A percentile compares a stretch with the other conserved stretches of the same genome.
phyloP scores from a whole-genome alignment of 2,329 filamentous ascomycete species.

The Claviceps purpurea region DNA sequence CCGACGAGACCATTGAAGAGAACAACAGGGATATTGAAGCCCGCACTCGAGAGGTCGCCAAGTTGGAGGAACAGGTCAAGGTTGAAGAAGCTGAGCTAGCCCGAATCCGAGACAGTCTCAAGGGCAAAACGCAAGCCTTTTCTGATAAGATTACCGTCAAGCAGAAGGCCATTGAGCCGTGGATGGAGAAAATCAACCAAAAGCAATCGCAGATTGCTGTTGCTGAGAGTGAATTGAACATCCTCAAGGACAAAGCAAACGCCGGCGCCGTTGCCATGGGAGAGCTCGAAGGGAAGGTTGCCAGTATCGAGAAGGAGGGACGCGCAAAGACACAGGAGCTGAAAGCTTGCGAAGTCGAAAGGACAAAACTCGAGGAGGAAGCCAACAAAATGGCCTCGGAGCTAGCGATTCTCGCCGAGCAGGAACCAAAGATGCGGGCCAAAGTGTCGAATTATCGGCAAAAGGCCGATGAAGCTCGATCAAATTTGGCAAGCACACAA shows the following conservation, averaged over 20 bases:
- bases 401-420: constrained; percentile 55
- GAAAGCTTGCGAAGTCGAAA: constrained; percentile 61
- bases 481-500: constrained; percentile 78
- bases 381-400: constrained; percentile 58
- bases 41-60: constrained; percentile 57
- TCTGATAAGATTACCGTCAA: constrained; percentile 86
- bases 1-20: constrained; percentile 64
- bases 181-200: constrained; percentile 93
- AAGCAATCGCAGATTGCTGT: constrained; percentile 91
- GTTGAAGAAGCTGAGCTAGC: constrained; percentile 70
- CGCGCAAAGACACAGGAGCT: constrained; percentile 60
- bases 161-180: constrained; percentile 89
- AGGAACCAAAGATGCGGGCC: constrained; percentile 69
- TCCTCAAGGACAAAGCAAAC: constrained; percentile 79
- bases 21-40: constrained; percentile 67
- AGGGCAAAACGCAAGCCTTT: constrained; percentile 89
- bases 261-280: constrained; percentile 73
- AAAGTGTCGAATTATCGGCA: constrained; percentile 83
- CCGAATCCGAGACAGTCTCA: constrained; percentile 72
- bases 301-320: constrained; percentile 57
- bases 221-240: constrained; percentile 85
- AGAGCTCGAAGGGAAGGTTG: constrained; percentile 71
- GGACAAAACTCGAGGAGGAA: constrained; percentile 60
- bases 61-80: constrained; percentile 64
- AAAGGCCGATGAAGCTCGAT: constrained; percentile 90